A percentile compares a stretch with the other conserved stretches of the same genome.
Evolutionary conservation across 176 grass and related monocot genomes (phyloP).

Genomic region (Phyllostachys edulis): DNA sequence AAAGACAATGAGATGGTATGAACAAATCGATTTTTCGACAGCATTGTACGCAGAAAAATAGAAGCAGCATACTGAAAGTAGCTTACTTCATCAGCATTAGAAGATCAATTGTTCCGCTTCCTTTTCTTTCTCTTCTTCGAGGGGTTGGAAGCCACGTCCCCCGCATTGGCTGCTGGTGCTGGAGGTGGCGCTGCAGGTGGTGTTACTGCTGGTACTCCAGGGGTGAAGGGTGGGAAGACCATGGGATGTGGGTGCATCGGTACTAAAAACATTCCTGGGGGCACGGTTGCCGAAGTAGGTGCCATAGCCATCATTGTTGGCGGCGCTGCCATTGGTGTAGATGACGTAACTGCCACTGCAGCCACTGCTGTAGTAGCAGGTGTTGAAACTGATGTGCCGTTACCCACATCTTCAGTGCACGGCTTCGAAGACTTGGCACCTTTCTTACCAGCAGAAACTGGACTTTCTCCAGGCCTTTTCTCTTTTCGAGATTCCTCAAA

Average conservation of each 20-base stretch:
- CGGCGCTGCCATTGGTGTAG: slow-evolving; percentile 25
- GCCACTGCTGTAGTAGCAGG: neutral
- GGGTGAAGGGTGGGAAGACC: slow-evolving; percentile 57
- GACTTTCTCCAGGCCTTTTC: slow-evolving; percentile 41
- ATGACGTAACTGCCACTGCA: slow-evolving; percentile 22
- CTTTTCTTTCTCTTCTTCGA: slow-evolving; percentile 78
- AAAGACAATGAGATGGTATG: neutral
- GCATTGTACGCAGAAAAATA: neutral
- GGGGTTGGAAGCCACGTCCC: neutral
- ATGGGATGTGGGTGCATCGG: slow-evolving; percentile 61
- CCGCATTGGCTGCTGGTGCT: slow-evolving; percentile 28
- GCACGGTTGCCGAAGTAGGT: slow-evolving; percentile 36
- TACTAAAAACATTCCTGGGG: slow-evolving; percentile 60
- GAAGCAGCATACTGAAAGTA: neutral
- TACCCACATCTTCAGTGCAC: slow-evolving; percentile 26
- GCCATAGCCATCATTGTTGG: slow-evolving; percentile 54
- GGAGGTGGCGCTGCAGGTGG: slow-evolving; percentile 32
- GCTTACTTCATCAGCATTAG: slow-evolving; percentile 16
- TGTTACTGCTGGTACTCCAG: slow-evolving; percentile 43
- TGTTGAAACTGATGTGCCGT: slow-evolving; percentile 21
- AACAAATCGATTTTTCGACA: neutral
- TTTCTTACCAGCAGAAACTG: slow-evolving; percentile 56
- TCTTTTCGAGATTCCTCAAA: slow-evolving; percentile 75
- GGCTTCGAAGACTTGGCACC: slow-evolving; percentile 32
- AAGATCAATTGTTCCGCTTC: slow-evolving; percentile 47